Conservation (phyloP, 2,329 filamentous ascomycete species). For the Claviceps cyperi region DNA sequence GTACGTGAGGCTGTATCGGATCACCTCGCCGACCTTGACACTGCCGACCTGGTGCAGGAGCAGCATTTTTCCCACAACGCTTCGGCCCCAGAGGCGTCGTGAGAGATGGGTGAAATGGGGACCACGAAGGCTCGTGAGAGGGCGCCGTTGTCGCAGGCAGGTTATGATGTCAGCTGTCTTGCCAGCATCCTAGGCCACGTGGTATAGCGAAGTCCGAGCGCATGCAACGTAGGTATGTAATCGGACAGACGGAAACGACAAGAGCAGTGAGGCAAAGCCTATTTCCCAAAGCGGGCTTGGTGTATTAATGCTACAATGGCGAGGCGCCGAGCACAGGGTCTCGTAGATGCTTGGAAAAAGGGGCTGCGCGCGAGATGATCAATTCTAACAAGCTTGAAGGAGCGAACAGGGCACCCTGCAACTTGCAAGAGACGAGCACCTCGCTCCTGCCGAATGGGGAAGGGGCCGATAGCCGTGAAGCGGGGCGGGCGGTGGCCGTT, state of each 20-base stretch:
- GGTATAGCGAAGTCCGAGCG: not conserved
- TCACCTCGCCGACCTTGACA: conserved; percentile 87
- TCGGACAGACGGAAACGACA: not conserved
- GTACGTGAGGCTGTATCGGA: conserved; percentile 86
- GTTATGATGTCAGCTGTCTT: not conserved
- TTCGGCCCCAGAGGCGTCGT: not conserved
- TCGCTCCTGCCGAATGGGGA: no score
- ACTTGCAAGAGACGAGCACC: no score
- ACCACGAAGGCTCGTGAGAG: not conserved
- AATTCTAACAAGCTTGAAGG: no score
- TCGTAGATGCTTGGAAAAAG: no score
- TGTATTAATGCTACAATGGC: not conserved
- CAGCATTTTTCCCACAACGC: conserved; percentile 45
- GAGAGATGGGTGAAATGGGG: not conserved
- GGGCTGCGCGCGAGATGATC: no score
- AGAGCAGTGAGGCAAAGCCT: not conserved
- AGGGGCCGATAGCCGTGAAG: no score
- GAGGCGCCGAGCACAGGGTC: not conserved
- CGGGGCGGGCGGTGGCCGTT: no score
- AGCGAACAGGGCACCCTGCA: no score
- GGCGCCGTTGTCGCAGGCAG: not conserved
- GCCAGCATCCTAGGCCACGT: not conserved
- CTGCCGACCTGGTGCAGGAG: conserved; percentile 81
- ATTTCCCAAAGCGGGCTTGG: not conserved
- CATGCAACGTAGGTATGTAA: not conserved